Percentiles rank a stretch among this genome's conserved stretches.
Evolutionary conservation across 495 filamentous ascomycete genomes (phyloP).

Genomic region (Penicillium canescens): DNA sequence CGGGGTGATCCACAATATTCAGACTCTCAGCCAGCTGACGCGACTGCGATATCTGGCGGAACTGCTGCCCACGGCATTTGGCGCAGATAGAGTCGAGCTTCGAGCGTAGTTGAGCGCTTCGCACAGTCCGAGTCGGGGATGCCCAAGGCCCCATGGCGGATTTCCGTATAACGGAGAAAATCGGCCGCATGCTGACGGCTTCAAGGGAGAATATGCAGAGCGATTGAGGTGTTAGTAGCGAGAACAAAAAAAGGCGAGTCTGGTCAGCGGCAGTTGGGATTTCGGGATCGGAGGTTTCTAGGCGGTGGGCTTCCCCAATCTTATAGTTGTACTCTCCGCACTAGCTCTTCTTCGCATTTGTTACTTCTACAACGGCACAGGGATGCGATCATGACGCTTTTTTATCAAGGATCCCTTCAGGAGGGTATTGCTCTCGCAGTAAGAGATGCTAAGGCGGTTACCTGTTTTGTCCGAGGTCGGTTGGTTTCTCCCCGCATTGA

Average conservation of each 20-base stretch:
- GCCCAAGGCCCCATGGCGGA: conserved; percentile 21
- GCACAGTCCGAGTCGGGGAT: conserved; percentile 19
- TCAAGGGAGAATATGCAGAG: not conserved
- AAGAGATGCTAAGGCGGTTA: conserved; percentile 61
- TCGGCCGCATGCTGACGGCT: conserved; percentile 29
- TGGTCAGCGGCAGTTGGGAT: conserved; percentile 10
- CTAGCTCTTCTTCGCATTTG: not conserved
- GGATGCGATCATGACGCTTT: conserved; percentile 52
- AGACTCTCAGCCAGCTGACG: conserved; percentile 27
- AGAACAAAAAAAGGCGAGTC: too few species aligned
- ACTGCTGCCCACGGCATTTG: conserved; percentile 40
- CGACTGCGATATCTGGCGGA: conserved; percentile 29
- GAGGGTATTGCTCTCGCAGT: conserved; percentile 76
- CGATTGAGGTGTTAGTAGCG: conserved; percentile 2
- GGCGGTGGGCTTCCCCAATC: conserved; percentile 17
- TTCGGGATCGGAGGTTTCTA: conserved; percentile 10
- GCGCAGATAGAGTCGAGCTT: conserved; percentile 38
- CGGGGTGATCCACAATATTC: conserved; percentile 83
- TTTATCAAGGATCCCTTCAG: conserved; percentile 76
- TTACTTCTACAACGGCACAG: not conserved
- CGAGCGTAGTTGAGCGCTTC: conserved; percentile 16
- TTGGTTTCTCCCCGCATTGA: conserved; percentile 47
- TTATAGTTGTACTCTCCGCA: conserved; percentile 7
- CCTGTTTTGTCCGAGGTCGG: conserved; percentile 69
- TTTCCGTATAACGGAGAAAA: conserved; percentile 32